A percentile compares a stretch with the other conserved stretches of the same genome.
phyloP scores from a whole-genome alignment of 2,329 filamentous ascomycete species.

The Sphaceloma murrayae region DNA sequence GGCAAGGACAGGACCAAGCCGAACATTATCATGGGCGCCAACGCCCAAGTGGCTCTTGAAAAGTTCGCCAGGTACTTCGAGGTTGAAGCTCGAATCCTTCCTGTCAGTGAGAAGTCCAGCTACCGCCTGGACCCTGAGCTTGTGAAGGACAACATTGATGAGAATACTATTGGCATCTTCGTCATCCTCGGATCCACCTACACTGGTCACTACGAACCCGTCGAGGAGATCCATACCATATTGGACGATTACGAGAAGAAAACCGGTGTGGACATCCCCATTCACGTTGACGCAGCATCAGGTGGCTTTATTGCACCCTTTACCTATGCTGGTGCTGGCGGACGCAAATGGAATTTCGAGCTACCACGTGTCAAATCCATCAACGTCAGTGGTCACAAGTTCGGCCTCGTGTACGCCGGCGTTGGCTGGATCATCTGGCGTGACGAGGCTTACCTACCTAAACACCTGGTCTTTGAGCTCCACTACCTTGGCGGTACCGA shows the following conservation, averaged over 20 bases:
- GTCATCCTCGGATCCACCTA: conserved; percentile 64
- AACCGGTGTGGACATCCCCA: conserved; percentile 56
- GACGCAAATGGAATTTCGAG: conserved; percentile 54
- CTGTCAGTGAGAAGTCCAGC: conserved; percentile 51
- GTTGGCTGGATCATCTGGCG: conserved; percentile 64
- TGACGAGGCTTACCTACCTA: conserved; percentile 54
- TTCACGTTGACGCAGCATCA: conserved; percentile 55
- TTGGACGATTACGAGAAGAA: conserved; percentile 53
- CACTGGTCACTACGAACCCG: conserved; percentile 64
- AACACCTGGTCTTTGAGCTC: conserved; percentile 60
- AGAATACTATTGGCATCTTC: conserved; percentile 69
- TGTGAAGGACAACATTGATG: conserved; percentile 58
- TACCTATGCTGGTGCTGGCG: conserved; percentile 46
- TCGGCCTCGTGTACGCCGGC: conserved; percentile 55
- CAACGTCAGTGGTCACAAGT: conserved; percentile 56
- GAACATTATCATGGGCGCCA: conserved; percentile 66
- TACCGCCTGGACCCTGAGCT: conserved; percentile 54
- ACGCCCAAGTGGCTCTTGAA: conserved; percentile 62
- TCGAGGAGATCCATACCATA: conserved; percentile 56
- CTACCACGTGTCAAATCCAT: conserved; percentile 56
- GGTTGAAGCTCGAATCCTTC: conserved; percentile 56
- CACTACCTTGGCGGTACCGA: conserved; percentile 64
- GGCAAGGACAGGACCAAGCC: conserved; percentile 56
- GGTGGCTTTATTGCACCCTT: conserved; percentile 56
- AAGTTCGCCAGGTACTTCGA: conserved; percentile 69